Percentiles rank a stretch among this genome's conserved stretches.
Evolutionary conservation across 1,139 yeast genomes (phyloP).

Genomic region (Diutina sp.): DNA sequence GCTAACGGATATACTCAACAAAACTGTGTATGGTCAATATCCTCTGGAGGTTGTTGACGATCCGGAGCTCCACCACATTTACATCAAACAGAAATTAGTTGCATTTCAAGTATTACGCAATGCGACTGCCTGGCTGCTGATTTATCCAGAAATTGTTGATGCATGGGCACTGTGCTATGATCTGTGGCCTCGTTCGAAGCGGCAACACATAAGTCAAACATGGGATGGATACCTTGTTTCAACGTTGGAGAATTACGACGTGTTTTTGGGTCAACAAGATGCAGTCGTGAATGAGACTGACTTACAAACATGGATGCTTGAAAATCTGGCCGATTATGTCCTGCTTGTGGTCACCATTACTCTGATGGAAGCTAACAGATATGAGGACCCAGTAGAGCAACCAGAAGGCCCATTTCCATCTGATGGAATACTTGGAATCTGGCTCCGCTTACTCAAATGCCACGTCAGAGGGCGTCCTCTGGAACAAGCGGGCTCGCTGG

Average conservation of each 20-base stretch:
- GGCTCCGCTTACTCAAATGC: slow-evolving; percentile 1
- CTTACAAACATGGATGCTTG: background rate
- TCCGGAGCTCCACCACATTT: background rate
- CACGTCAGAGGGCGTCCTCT: background rate
- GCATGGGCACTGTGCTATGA: background rate
- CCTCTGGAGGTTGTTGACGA: background rate
- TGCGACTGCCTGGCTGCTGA: slow-evolving; percentile 1
- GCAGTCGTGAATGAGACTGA: background rate
- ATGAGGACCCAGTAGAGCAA: background rate
- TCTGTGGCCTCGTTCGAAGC: background rate
- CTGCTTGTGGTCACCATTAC: background rate
- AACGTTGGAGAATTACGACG: background rate
- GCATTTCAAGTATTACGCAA: background rate
- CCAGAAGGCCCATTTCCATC: background rate
- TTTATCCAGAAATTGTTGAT: background rate
- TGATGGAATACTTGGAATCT: background rate
- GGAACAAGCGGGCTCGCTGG: background rate
- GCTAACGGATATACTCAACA: background rate
- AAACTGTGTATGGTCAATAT: background rate
- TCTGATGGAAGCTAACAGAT: background rate
- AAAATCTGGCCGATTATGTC: background rate
- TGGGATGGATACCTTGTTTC: background rate
- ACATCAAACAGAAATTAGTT: background rate
- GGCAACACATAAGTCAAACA: background rate
- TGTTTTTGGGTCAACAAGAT: background rate